Base-by-base conservation (phyloP, 2,329 filamentous ascomycete species). In the Elsinoe arachidis region DNA sequence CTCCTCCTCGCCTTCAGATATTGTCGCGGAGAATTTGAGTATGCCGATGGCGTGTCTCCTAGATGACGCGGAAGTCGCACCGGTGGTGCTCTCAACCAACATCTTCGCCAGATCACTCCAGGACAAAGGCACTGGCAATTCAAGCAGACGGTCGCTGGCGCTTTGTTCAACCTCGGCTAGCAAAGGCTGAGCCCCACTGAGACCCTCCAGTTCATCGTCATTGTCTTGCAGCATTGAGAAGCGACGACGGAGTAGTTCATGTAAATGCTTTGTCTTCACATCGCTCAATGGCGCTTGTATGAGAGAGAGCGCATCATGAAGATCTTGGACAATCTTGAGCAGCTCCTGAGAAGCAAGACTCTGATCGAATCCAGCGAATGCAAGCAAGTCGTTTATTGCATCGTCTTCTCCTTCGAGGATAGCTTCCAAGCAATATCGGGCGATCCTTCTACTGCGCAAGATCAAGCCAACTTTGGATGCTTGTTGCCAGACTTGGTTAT, bases 401-500 rank as follows among this genome's bases (percentile, higher is more conserved):
- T 82, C 80, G 35, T 82, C 80, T 60, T 84, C 81, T 47, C 78
- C 80, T 58, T 83, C 82, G 37, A 85, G 68, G 3, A 85, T 80
- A 61, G 82, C 80, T 67, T 86, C 83, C 33, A 85, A 68, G 64
- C 83, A 85, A 64, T 79, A 86, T 26, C 83, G 76, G 14, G 78
- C 77, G 37, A 85, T 72, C 12, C 83, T 77, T 63, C 76, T 76
- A 64, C 82, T 84, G 53, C 79, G 75, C 9, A 85, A 69, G 54
- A 82, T 73, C 55, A 76, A 75, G 10, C 80, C 78, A 9, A 46
- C 41, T 26, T 17, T 46, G 10, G 41, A 46, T 19, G 80, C 77
- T 61, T 81, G 79, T 59, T 82, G 75, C 83, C 83, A 86, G 19
- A 85, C 70, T 63, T 85, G 82, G 38, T 84, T 69, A 63, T 86